These are phyloP conservation scores for Trichoderma semiorbis DNA, from an alignment of 2,329 filamentous ascomycete species.

Conservation along the genomic window DNA sequence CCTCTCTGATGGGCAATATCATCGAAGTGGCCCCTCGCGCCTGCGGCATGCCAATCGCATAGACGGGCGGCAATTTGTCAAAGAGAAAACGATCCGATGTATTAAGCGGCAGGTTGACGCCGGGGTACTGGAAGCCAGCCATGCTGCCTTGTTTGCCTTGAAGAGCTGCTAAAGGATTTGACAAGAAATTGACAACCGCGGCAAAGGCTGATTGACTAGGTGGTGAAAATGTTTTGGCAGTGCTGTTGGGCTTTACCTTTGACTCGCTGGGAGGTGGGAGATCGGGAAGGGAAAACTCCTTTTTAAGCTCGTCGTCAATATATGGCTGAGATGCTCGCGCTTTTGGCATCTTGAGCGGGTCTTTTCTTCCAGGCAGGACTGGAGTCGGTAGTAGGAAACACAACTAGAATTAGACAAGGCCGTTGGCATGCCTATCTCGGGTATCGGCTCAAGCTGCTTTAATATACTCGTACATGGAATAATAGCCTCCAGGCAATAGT, in stretches of 20 bases:
- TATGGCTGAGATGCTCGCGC: neutral
- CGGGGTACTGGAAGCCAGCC: slow-evolving; percentile 10
- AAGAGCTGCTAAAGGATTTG: neutral
- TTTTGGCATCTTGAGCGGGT: neutral
- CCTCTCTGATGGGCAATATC: slow-evolving; percentile 20
- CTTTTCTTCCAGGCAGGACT: neutral
- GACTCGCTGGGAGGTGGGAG: neutral
- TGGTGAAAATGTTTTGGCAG: neutral
- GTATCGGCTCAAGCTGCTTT: neutral
- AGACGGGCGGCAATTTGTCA: neutral
- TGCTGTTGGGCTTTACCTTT: neutral
- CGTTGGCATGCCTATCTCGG: neutral
- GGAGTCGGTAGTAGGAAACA: neutral
- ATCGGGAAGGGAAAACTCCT: neutral
- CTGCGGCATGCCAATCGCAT: slow-evolving; percentile 11
- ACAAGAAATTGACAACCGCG: neutral
- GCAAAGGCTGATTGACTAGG: neutral
- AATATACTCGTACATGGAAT: neutral
- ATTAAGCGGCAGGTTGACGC: neutral
- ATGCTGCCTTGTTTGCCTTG: neutral
- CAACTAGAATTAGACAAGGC: neutral
- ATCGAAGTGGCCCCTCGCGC: neutral
- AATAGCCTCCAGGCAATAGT: neutral
- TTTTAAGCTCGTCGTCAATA: neutral
- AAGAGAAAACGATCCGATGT: neutral